Base-by-base conservation (phyloP, 805 yeast species). In the Candida boleticola region DNA sequence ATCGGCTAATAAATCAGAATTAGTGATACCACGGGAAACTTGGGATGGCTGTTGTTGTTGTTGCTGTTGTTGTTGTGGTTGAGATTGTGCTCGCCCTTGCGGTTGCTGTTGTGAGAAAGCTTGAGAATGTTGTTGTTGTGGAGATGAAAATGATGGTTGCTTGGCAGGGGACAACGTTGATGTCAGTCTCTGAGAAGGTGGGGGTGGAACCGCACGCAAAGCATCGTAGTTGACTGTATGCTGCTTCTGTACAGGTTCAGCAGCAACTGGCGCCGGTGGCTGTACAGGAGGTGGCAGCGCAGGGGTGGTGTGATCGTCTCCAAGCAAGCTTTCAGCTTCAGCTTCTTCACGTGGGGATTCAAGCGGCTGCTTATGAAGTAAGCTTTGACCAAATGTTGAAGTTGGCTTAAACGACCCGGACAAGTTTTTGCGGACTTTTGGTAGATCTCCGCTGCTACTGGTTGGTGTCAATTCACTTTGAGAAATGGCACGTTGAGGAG, bases 301-400 rank as follows among this genome's bases (percentile, higher is more conserved):
- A 43, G 51, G 40, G 5, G 56, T 36, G 33, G 48, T 47, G 20
- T 45, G 39, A 27, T 73, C 73, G 6, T 63, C 72, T 3, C 66
- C 67, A 38, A 68, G 51, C 35, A 68, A 58, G 41, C 60, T 58
- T 2, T 55, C 55, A 13, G 56, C 50, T 19, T 47, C 50, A 7
- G 44, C 44, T 27, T 56, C 61, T 25, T 46, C 55, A 5, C 36
- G 42, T 5, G 35, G 35, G 11, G 35, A 31, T 18, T 16, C 21
- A 17, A 31, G 35, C 16, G 35, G 22, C 30, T 57, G 61, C 34
- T 63, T 60, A 5, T 58, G 54, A 41, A 74, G 55, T 40, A 90
- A 72, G 27, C 76, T 75, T 64, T 85, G 96, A 25, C 98, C 98
- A 70, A 90, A 92, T 9, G 76, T 65, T 0, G 97, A 89, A 14